Base-by-base conservation (phyloP, 2,329 filamentous ascomycete genomes). In the Dryadomyces quercus-mongolicae region DNA sequence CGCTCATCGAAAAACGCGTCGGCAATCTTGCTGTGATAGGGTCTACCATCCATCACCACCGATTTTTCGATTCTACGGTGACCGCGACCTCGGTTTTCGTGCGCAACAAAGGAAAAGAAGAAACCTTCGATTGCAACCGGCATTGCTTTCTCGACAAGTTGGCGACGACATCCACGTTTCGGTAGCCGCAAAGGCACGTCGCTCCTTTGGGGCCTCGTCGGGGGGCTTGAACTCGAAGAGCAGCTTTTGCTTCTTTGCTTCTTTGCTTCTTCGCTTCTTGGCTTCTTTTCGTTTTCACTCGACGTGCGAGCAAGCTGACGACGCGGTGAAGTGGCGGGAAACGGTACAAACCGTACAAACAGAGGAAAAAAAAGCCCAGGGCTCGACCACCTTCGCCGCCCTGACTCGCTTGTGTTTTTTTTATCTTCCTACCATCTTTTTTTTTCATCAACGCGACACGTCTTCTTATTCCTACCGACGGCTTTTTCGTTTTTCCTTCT, bases 1-100 rank as follows among this genome's bases (percentile, higher is more conserved):
- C 47, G 72, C 70, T 71, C 70, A 76, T 73, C 72, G 70, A 67
- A 69, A 71, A 72, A 72, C 78, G 76, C 73, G 74, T 74, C 75
- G 70, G 69, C 67, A 70, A 72, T 71, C 71, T 70, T 68, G 68
- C 44, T 44, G 13, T 54, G 47, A 31, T 46, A 38, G 40, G 45
- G 53, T 48, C 25, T 9, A 7, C 15, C 12, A 15, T 43, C 15
- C 12, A 8, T 42, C 22, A n/a, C 13, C 31, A 34, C 6, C 46
- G 46, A 49, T 48, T 48, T 58, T 52, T 53, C 52, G 51, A 49
- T 31, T 31, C 31, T 20, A 31, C 40, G 31, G 34, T 38, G 46
- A 36, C 12, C 40, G 51, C 46, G 42, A 49, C 15, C 38, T 52
- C 18, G n/a, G 7, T 20, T 31, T 20, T 48, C 22, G 25, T 48